phyloP scores from a whole-genome alignment of 164 flowering plant genomes.

The grape (Vitis vinifera) region DNA sequence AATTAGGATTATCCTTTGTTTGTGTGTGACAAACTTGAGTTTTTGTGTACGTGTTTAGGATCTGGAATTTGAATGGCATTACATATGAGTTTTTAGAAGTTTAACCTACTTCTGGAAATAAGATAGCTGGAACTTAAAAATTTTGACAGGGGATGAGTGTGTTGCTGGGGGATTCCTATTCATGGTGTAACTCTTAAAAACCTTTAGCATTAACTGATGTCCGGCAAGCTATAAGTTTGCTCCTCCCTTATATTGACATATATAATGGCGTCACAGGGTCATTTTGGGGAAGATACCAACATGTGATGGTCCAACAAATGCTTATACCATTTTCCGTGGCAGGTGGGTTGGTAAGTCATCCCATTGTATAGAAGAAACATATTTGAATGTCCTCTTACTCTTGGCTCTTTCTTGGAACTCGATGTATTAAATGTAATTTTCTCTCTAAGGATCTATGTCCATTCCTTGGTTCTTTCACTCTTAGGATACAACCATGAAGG shows the following conservation, averaged over 20 bases:
- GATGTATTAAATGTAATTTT: not conserved
- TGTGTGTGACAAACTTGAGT: too few species aligned
- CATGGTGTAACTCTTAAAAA: constrained; percentile 7
- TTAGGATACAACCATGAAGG: too few species aligned
- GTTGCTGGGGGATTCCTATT: not conserved
- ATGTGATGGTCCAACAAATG: constrained; percentile 78
- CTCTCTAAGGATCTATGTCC: not conserved
- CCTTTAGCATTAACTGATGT: constrained; percentile 22
- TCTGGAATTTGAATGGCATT: too few species aligned
- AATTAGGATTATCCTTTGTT: too few species aligned
- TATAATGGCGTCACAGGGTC: constrained; percentile 89
- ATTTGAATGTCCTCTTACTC: constrained; percentile 4
- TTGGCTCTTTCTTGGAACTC: constrained; percentile 11
- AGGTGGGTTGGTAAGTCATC: constrained; percentile 96
- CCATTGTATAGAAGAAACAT: constrained; percentile 24
- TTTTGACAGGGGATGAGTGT: not conserved
- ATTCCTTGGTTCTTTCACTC: not conserved
- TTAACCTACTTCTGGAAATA: too few species aligned
- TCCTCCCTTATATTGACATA: constrained; percentile 52
- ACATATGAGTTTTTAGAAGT: not conserved
- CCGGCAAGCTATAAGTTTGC: constrained; percentile 18
- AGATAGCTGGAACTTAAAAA: not conserved
- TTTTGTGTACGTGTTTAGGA: too few species aligned
- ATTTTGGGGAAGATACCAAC: constrained; percentile 92
- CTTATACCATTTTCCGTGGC: constrained; percentile 76